Conservation (phyloP, 352 stramenopile species). For the Phytophthora megakarya region DNA sequence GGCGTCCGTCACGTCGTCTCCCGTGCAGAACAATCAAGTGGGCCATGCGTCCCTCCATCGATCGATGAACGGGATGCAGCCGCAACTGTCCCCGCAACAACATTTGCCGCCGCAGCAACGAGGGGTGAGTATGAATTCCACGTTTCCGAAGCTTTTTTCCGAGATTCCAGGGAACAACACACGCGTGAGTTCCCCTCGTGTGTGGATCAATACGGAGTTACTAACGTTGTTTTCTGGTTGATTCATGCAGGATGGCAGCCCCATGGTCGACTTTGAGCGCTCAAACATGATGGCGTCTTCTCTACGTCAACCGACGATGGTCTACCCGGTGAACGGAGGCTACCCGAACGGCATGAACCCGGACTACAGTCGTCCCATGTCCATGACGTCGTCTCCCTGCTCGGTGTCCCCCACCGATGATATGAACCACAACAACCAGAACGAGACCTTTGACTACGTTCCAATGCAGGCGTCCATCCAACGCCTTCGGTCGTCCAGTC, state of each 20-base stretch:
- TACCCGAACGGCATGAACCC: constrained; percentile 42
- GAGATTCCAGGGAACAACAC: constrained; percentile 35
- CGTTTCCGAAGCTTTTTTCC: constrained; percentile 68
- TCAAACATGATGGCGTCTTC: constrained; percentile 48
- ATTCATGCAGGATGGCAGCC: constrained; percentile 33
- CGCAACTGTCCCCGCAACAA: constrained; percentile 24
- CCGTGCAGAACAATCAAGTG: constrained; percentile 33
- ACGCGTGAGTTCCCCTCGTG: constrained; percentile 37
- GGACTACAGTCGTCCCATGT: constrained; percentile 40
- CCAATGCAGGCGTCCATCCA: constrained; percentile 45
- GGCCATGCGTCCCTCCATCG: constrained; percentile 19
- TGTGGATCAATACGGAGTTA: neutral
- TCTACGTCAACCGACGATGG: constrained; percentile 45
- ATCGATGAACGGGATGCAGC: constrained; percentile 29
- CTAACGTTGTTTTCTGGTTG: neutral
- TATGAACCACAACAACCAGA: constrained; percentile 40
- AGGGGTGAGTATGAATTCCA: constrained; percentile 48
- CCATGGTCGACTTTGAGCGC: constrained; percentile 56
- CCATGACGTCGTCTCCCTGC: constrained; percentile 38
- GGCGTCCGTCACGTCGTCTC: constrained; percentile 57
- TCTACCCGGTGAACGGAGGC: constrained; percentile 32
- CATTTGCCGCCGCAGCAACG: constrained; percentile 32
- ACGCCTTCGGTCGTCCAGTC: constrained; percentile 33
- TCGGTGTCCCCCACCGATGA: constrained; percentile 29
- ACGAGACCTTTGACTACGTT: constrained; percentile 55